Conservation (phyloP, 2,329 filamentous ascomycete species). For the Hypoxylon sp. region DNA sequence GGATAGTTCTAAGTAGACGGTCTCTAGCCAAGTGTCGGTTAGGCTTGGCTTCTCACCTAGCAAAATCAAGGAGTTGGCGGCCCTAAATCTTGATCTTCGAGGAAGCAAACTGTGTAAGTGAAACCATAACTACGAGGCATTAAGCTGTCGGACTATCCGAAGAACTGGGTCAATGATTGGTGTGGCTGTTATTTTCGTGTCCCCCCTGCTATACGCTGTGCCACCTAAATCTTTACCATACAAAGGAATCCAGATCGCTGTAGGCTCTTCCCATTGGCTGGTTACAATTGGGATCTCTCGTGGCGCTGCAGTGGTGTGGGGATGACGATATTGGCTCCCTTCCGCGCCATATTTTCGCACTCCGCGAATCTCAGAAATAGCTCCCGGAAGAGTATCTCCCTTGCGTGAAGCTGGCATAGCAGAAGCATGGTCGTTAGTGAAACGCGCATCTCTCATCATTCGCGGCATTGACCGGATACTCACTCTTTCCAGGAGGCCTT, state of each 20-base stretch:
- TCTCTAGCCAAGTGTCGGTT: constrained; percentile 8
- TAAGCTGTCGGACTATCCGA: constrained; percentile 14
- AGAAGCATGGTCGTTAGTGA: not conserved
- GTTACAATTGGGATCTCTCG: constrained; percentile 5
- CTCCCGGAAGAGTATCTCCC: not conserved
- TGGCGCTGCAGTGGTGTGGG: constrained; percentile 17
- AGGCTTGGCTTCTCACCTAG: not conserved
- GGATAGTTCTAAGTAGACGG: constrained; percentile 4
- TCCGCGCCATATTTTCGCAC: constrained; percentile 21
- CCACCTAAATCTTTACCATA: constrained; percentile 5
- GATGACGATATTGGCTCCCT: constrained; percentile 9
- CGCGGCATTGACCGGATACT: not conserved
- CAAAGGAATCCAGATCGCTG: not conserved
- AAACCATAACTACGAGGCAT: constrained; percentile 13
- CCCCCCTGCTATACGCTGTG: constrained; percentile 23
- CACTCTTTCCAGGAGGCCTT: not conserved
- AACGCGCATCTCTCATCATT: not conserved
- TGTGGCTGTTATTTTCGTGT: constrained; percentile 14
- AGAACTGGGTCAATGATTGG: constrained; percentile 12
- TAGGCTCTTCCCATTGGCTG: constrained; percentile 16
- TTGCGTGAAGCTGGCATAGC: not conserved
- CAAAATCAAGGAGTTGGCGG: not conserved
- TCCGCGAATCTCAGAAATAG: constrained; percentile 26
- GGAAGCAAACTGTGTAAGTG: constrained; percentile 27
- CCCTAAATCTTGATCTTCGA: not conserved